Percentiles rank a stretch among this genome's conserved stretches.
Evolutionary conservation across 2,329 filamentous ascomycete species (phyloP).

Genomic region (Harringtonia aguacate): DNA sequence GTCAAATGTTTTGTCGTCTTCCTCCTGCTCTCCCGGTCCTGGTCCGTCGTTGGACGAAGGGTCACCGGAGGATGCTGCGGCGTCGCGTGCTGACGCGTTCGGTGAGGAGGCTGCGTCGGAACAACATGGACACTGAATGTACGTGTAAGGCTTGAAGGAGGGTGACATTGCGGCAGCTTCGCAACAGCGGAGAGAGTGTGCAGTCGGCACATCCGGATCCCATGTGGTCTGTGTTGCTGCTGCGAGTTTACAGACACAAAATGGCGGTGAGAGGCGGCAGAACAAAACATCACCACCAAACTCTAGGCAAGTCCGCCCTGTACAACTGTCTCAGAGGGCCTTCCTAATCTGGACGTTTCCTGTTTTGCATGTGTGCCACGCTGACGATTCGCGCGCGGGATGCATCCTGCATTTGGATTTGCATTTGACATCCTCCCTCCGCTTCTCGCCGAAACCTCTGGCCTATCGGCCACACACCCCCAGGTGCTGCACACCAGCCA

Average conservation of each 20-base stretch:
- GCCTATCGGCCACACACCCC: too few species aligned
- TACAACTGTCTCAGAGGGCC: neutral
- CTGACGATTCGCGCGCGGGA: neutral
- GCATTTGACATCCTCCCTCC: too few species aligned
- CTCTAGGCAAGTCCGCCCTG: neutral
- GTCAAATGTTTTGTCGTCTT: conserved; percentile 75
- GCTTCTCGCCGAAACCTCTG: too few species aligned
- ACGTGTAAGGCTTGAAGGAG: conserved; percentile 49
- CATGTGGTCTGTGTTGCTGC: neutral
- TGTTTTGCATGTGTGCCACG: too few species aligned
- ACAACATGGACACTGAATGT: conserved; percentile 58
- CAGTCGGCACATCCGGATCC: neutral
- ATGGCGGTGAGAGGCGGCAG: conserved; percentile 8
- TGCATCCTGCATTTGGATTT: too few species aligned
- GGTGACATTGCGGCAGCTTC: conserved; percentile 27
- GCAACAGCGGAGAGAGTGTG: neutral
- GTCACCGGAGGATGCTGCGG: conserved; percentile 17
- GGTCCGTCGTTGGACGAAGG: conserved; percentile 20
- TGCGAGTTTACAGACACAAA: neutral
- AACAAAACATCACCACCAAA: conserved; percentile 1
- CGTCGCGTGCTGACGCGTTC: conserved; percentile 12
- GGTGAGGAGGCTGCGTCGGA: conserved; percentile 40
- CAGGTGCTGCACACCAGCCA: too few species aligned
- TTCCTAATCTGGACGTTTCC: neutral
- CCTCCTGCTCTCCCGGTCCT: conserved; percentile 36